Evolutionary conservation across 2,329 filamentous ascomycete species (phyloP).

Genomic region (Diaporthe citrichinensis): DNA sequence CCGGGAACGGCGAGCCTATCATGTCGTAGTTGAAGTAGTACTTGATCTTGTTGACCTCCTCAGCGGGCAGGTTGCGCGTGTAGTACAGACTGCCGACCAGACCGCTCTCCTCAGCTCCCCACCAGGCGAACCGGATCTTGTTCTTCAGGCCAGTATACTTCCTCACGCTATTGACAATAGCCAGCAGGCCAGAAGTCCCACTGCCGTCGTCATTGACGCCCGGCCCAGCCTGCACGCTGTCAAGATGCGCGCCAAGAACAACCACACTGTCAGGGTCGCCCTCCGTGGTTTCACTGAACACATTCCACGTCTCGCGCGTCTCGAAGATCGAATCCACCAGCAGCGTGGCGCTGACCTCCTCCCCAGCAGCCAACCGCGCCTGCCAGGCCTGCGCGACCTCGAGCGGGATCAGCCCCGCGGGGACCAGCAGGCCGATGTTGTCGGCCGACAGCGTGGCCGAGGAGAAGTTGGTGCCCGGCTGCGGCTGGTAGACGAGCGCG

Average conservation of each 20-base stretch:
- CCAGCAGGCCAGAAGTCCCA: constrained; percentile 56
- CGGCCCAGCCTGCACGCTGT: constrained; percentile 59
- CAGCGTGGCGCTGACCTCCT: constrained; percentile 47
- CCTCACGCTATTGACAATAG: constrained; percentile 49
- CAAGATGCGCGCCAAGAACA: constrained; percentile 59
- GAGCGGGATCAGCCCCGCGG: constrained; percentile 48
- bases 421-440: constrained; percentile 45
- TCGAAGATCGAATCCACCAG: constrained; percentile 55
- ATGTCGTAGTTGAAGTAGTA: constrained; percentile 60
- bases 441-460: constrained; percentile 64
- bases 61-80: constrained; percentile 51
- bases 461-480: constrained; percentile 54
- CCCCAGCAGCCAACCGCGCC: constrained; percentile 45
- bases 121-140: constrained; percentile 60
- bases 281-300: constrained; percentile 60
- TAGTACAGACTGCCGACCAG: constrained; percentile 55
- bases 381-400: constrained; percentile 47
- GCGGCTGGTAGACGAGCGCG: constrained; percentile 74
- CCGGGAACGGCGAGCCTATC: constrained; percentile 52
- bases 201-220: constrained; percentile 64
- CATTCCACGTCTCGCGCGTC: constrained; percentile 57
- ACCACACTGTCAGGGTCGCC: constrained; percentile 59
- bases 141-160: constrained; percentile 53
- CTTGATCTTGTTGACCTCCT: constrained; percentile 53
- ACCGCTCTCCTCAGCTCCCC: constrained; percentile 61